phyloP scores from a whole-genome alignment of 1,284 basidiomycete species.

The Ustilago hordei region DNA sequence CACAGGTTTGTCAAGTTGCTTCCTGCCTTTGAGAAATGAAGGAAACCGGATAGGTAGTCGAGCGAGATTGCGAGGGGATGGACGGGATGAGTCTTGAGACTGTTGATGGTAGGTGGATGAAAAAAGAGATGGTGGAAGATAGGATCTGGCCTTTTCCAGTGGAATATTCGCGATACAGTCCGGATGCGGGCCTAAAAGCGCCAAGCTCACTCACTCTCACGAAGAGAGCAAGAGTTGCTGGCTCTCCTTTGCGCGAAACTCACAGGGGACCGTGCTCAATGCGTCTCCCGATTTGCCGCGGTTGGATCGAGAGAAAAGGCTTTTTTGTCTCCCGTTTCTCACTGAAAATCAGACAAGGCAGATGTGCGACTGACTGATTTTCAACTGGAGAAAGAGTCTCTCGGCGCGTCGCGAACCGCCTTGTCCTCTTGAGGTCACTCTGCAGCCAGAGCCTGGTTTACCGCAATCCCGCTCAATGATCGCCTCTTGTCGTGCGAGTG shows the following conservation, averaged over 20 bases:
- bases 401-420: slow-evolving; percentile 39
- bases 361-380: background rate
- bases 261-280: slow-evolving; percentile 19
- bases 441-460: slow-evolving; percentile 15
- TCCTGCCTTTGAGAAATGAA: background rate
- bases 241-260: background rate
- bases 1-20: background rate
- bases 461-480: background rate
- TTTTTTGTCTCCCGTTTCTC: background rate
- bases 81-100: slow-evolving; percentile 5
- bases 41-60: background rate
- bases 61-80: slow-evolving; percentile 2
- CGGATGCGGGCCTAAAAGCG: slow-evolving; percentile 9
- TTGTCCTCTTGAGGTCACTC: slow-evolving; percentile 14
- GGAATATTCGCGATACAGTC: slow-evolving; percentile 30
- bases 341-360: background rate
- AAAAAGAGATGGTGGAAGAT: slow-evolving; percentile 6
- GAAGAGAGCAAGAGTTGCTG: background rate
- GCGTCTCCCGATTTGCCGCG: slow-evolving; percentile 18
- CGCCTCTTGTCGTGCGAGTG: slow-evolving; percentile 19
- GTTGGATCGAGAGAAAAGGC: slow-evolving; percentile 1
- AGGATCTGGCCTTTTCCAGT: slow-evolving; percentile 7
- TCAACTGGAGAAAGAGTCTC: background rate
- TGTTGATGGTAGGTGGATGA: slow-evolving; percentile 15
- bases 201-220: background rate